Base-by-base conservation (phyloP, 2,329 filamentous ascomycete genomes). In the Mycosphaerella sp. region DNA sequence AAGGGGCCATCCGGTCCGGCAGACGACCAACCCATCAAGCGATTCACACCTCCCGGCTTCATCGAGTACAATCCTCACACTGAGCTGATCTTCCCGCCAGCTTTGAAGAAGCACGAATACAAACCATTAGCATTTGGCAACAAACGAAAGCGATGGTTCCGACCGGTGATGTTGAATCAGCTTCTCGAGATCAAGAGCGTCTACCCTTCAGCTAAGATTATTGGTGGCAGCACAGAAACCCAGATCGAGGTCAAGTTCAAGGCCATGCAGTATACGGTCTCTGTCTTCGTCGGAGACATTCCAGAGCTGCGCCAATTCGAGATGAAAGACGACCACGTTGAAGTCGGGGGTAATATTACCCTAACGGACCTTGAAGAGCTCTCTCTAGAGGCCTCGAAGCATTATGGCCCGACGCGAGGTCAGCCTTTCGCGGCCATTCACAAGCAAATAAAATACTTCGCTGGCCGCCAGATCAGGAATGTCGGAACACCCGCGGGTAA, bases 211-310 rank as follows among this genome's bases (percentile, higher is more conserved):
- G 89, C 92, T 4, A 98, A 97, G 72, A 83, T 98, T 57, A 95
- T 98, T 57, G 92, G 90, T 47, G 93, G 93, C 57, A 95, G 90
- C 69, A 95, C 91, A 2, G 93, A 98, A 71, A 97, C 92, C 0
- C 93, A 97, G 72, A 97, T 98, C 57, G 93, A 98, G 73, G 87
- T 95, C 74, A 96, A 95, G 72, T 97, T 98, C 80, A 97, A 97
- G 74, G 89, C 86, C 1, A 82, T 95, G 77, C 81, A 90, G 64
- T 97, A 97, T 68, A 85, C 86, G 3, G 83, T 88, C 1, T 96
- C 91, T 0, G 87, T 98, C 0, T 97, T 86, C 62, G 87, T 97
- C 8, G 91, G 92, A 9, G 93, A 98, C 65, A 95, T 98, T 55
- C 77, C 88, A 0, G 93, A 97, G 72, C 74, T 98, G 54, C 80